phyloP scores from a whole-genome alignment of 116 monocot genomes.

The Dioscorea cayenensis region DNA sequence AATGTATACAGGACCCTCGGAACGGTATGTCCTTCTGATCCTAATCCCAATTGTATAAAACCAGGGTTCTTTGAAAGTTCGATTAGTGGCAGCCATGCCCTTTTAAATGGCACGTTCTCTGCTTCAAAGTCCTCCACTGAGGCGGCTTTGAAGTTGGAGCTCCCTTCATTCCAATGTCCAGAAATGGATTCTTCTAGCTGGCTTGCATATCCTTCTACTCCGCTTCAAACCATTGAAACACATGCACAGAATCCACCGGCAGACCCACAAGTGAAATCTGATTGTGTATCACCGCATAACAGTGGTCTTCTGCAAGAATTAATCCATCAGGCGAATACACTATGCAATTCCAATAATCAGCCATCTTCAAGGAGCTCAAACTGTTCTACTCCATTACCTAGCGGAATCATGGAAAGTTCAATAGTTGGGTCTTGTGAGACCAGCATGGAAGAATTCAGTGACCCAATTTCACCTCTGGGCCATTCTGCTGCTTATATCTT shows the following conservation, averaged over 20 bases:
- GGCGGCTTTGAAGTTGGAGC: conserved; percentile 61
- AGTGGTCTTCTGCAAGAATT: no score
- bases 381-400: no score
- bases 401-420: conserved; percentile 2
- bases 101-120: conserved; percentile 50
- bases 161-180: conserved; percentile 96
- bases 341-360: no score
- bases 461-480: conserved; percentile 20
- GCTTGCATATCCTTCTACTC: conserved; percentile 9
- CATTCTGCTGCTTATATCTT: conserved; percentile 20
- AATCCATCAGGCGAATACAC: no score
- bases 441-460: conserved; percentile 12
- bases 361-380: no score
- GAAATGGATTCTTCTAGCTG: conserved; percentile 23
- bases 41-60: conserved; percentile 20
- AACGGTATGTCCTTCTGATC: conserved; percentile 26
- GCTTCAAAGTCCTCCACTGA: conserved; percentile 34
- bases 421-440: background rate
- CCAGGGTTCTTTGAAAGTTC: conserved; percentile 4
- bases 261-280: conserved; percentile 23
- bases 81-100: conserved; percentile 41
- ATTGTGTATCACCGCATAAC: conserved; percentile 14
- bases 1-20: conserved; percentile 10
- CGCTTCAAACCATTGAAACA: conserved; percentile 13
- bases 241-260: conserved; percentile 22